Base-by-base conservation (phyloP, 75 land plant species). In the Sequoia sempervirens region DNA sequence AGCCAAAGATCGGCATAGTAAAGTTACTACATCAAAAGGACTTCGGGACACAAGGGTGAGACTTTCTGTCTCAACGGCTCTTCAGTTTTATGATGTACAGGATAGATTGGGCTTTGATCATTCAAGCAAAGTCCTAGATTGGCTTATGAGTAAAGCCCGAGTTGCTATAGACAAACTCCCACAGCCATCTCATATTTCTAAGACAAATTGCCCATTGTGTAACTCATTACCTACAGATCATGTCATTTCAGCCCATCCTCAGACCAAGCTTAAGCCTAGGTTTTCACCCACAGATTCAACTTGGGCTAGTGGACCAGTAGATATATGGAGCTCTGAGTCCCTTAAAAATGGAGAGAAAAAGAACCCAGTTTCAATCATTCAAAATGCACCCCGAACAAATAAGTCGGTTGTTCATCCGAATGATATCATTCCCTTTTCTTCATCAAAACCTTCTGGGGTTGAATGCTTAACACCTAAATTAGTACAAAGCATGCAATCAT, bases 101-200 rank as follows among this genome's bases (percentile, higher is more conserved):
- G 79, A 88, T 50, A 78, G 89, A 68, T 86, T 88, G 17, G 89
- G 89, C 18, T 80, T 37, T 38, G 89, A 84, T 80, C 89, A 84
- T 70, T 89, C 89, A 0, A 84, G 89, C 74, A 87, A 88, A 72
- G 89, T 83, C 23, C 79, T 88, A 37, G 89, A 88, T 37, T 88
- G 89, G 89, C 75, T 88, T 9, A 88, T 88, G 4, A 79, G 73
- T 30, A 87, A 88, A 20, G 85, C 89, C 9, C 80, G 83, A 52
- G 17, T 79, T 43, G 81, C 89, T 40, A 88, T 88, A 17, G 89
- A 88, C 40, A 20, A 58, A 34, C 84, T 76, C 20, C 46, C 45
- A 11, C 5, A 17, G 38, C 76, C 43, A 69, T 36, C 76, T 14
- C 37, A 18, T 40, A 75, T 75, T 38, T 75, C 45, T 1, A 4